Conservation (phyloP, 495 filamentous ascomycete genomes). For the Friedmanniomyces endolithicus region DNA sequence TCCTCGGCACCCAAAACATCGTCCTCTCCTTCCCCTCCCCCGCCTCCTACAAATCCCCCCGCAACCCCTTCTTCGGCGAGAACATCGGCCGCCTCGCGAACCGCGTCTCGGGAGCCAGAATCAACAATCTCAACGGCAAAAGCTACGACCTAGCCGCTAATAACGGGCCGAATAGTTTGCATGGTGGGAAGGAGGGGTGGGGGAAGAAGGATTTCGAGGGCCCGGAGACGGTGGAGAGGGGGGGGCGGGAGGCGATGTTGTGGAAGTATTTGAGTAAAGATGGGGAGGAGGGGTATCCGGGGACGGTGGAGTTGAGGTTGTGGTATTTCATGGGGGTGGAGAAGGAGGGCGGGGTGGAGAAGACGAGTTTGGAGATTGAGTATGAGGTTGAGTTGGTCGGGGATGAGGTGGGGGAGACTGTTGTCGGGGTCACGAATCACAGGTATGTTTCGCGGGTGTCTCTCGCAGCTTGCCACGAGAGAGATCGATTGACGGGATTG, state of each 20-base stretch:
- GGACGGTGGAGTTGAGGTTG: slow-evolving; percentile 63
- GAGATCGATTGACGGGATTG: too few relatives aligned
- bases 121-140: slow-evolving; percentile 60
- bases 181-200: slow-evolving; percentile 76
- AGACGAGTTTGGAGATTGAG: slow-evolving; percentile 64
- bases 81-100: slow-evolving; percentile 91
- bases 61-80: slow-evolving; percentile 73
- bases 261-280: slow-evolving; percentile 63
- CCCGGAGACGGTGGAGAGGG: slow-evolving; percentile 47
- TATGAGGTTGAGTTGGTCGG: slow-evolving; percentile 77
- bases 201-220: slow-evolving; percentile 73
- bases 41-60: slow-evolving; percentile 57
- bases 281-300: slow-evolving; percentile 77
- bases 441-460: too few relatives aligned
- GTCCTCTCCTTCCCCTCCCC: slow-evolving; percentile 71
- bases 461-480: too few relatives aligned
- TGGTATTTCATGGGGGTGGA: slow-evolving; percentile 67
- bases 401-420: slow-evolving; percentile 63
- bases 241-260: slow-evolving; percentile 62
- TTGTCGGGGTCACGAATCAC: slow-evolving; percentile 86
- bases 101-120: slow-evolving; percentile 59
- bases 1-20: slow-evolving; percentile 64
- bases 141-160: slow-evolving; percentile 58
- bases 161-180: slow-evolving; percentile 64
- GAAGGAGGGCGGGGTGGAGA: slow-evolving; percentile 38